A percentile compares a stretch with the other conserved stretches of the same genome.
These are phyloP conservation scores for Phytophthora fragariae DNA, from an alignment of 352 stramenopile genomes.

Conservation along the genomic window DNA sequence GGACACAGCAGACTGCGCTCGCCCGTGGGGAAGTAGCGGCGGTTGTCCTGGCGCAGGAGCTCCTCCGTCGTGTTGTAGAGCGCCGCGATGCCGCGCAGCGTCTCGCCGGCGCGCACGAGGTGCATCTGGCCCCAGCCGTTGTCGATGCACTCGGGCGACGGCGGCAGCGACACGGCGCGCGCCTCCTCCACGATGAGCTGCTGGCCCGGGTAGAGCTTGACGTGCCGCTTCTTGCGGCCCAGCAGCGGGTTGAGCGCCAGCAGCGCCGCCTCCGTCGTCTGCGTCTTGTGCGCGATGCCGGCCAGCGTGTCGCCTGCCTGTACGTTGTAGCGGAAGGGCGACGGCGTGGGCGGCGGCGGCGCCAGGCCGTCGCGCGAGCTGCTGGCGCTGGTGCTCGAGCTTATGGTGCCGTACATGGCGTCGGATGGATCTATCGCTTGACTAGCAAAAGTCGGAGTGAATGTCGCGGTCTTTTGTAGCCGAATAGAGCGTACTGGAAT, in stretches of 20 bases:
- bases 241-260: constrained; percentile 78
- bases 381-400: constrained; percentile 34
- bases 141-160: constrained; percentile 81
- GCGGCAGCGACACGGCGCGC: constrained; percentile 70
- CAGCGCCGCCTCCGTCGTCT: constrained; percentile 63
- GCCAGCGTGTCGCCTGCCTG: constrained; percentile 68
- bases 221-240: constrained; percentile 46
- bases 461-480: constrained; percentile 6
- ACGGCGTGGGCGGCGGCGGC: constrained; percentile 47
- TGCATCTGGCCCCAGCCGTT: constrained; percentile 89
- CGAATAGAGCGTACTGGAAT: constrained; percentile 4
- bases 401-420: constrained; percentile 66
- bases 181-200: constrained; percentile 81
- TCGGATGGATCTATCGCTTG: constrained; percentile 8
- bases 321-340: constrained; percentile 80
- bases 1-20: constrained; percentile 74
- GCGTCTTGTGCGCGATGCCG: constrained; percentile 69
- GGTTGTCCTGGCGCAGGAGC: constrained; percentile 84
- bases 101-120: constrained; percentile 72
- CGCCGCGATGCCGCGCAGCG: constrained; percentile 68
- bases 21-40: constrained; percentile 77
- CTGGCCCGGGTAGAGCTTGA: constrained; percentile 77
- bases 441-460: constrained; percentile 23
- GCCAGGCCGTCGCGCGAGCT: constrained; percentile 34
- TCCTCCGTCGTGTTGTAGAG: constrained; percentile 87